Evolutionary conservation across 495 filamentous ascomycete species (phyloP), one percentile per base, ranked within the genome.

Genomic region (Neurospora hispaniola): DNA sequence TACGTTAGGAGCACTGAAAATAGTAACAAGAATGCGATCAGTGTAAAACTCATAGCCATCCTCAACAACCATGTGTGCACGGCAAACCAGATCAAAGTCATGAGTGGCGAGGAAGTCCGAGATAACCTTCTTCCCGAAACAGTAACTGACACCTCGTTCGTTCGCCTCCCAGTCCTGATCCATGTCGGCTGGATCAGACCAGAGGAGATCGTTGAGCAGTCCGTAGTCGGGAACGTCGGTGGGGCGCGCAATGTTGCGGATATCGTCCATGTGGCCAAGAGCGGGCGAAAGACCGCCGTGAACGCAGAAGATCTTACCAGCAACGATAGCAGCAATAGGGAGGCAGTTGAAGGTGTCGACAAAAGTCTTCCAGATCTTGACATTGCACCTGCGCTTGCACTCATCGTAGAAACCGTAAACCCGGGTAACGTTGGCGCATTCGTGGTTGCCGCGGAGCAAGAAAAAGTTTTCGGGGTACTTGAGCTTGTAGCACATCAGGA

Each of bases 351-450:
- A 99, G 18, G 93, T 97, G 80, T 99, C 96, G 69, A 99, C 89
- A 79, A 99, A 99, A 0, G 93, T 95, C 86, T 98, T 99, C 96
- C 96, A 99, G 70, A 97, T 89, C 84, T 99, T 99, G 79, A 99
- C 92, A 80, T 97, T 98, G 84, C 94, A 97, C 73, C 96, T 88
- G 76, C 96, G 88, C 82, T 99, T 99, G 87, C 96, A 99, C 77
- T 99, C 96, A 78, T 99, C 96, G 84, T 99, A 99, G 81, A 99
- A 99, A 10, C 96, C 96, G 81, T 99, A 99, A 23, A 99, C 96
- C 44, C 96, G 88, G 20, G 96, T 99, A 44, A 99, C 96, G 77
- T 98, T 99, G 78, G 96, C 96, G 82, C 96, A 98, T 80, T 99
- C 96, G 78, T 99, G 96, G 78, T 99, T 99, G 44, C 96, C 96